Percentiles rank a stretch among this genome's conserved stretches.
These are phyloP conservation scores for Paratinospora sagittata DNA, from an alignment of 164 flowering plant genomes.

Conservation along the genomic window DNA sequence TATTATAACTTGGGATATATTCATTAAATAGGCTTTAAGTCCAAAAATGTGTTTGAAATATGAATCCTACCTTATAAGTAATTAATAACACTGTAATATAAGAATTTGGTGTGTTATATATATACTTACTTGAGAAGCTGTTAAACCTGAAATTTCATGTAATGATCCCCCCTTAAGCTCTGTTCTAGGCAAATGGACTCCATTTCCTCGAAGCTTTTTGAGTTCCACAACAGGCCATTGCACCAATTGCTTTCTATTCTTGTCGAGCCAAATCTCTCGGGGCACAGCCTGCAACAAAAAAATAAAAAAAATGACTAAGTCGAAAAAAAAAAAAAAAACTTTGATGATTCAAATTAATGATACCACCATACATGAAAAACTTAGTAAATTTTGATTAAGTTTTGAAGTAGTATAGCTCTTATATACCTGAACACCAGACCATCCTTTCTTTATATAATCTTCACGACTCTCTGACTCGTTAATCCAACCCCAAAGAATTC, in stretches of 20 bases:
- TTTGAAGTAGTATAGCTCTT: too few species aligned
- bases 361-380: too few species aligned
- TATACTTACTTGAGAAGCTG: conserved; percentile 37
- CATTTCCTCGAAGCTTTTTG: conserved; percentile 25
- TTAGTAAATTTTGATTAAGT: background rate
- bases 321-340: background rate
- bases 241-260: conserved; percentile 37
- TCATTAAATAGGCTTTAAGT: too few species aligned
- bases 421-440: conserved; percentile 31
- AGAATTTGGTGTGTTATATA: background rate
- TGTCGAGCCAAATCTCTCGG: conserved; percentile 41
- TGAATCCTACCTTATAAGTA: background rate
- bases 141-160: conserved; percentile 28
- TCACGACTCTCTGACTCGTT: conserved; percentile 20
- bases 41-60: too few species aligned
- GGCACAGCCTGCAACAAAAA: conserved; percentile 41
- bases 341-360: background rate
- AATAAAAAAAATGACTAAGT: background rate
- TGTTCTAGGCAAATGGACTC: background rate
- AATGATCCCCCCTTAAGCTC: conserved; percentile 21
- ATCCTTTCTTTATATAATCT: conserved; percentile 20
- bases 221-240: conserved; percentile 58
- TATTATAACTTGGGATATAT: background rate
- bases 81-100: background rate
- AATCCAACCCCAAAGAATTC: conserved; percentile 53